Evolutionary conservation across 2,329 filamentous ascomycete species (phyloP).

Genomic region (Ceratocystis cubensis): DNA sequence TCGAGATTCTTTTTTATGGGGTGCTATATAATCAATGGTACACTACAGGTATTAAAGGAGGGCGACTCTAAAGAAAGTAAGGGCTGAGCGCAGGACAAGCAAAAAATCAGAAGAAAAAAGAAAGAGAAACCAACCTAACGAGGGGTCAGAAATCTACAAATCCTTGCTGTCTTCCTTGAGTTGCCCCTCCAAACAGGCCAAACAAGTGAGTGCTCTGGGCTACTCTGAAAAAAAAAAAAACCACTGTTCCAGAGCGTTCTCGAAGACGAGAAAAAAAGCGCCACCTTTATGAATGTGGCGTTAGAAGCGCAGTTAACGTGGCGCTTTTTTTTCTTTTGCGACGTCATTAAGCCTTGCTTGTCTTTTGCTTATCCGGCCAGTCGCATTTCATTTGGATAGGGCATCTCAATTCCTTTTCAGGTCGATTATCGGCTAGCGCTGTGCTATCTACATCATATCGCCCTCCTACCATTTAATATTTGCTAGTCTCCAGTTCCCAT

Average conservation of each 20-base stretch:
- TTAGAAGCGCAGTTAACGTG: background rate
- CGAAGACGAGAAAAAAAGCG: background rate
- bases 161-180: background rate
- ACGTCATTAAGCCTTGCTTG: background rate
- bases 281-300: background rate
- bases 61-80: background rate
- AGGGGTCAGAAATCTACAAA: background rate
- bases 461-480: background rate
- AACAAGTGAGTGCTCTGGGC: too few species aligned
- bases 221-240: too few species aligned
- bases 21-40: background rate
- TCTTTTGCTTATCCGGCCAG: background rate
- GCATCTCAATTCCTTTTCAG: background rate
- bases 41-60: background rate
- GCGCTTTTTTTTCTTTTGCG: background rate
- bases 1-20: slow-evolving; percentile 1
- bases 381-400: background rate
- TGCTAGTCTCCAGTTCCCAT: background rate
- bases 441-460: background rate
- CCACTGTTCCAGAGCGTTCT: slow-evolving; percentile 8
- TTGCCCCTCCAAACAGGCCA: background rate
- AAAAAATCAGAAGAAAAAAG: background rate
- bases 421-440: background rate
- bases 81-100: background rate
- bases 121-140: background rate